Evolutionary conservation across 1,139 yeast genomes (phyloP), one percentile per base, ranked within the genome.

Genomic region (Suhomyces choctaworum): DNA sequence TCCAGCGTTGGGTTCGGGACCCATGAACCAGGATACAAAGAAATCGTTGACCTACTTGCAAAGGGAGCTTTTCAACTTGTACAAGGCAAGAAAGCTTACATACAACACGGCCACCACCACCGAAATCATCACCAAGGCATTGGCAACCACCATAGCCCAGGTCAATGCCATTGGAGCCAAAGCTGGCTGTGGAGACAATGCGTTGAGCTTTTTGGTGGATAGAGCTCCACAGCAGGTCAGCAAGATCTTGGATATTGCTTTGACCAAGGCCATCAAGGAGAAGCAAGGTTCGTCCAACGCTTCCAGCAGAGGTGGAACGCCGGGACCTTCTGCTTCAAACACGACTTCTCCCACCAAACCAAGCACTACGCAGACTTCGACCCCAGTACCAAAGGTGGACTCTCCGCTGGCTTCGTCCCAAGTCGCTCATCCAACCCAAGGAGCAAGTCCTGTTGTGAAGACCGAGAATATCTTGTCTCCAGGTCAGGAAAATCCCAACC

Each of bases 81-180:
- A 88, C 28, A 82, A 81, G 52, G 83, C 84, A 36, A 67, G 89
- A 42, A 81, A 78, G 44, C 72, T 83, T 46, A 56, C 73, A 2
- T 78, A 80, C 44, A 82, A 81, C 44, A 82, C 84, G 31, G 83
- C 80, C 21, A 79, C 85, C 2, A 83, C 88, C 25, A 83, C 92
- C 0, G 86, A 80, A 41, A 78, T 88, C 38, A 71, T 89, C 48
- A 88, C 96, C n/a, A 89, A 85, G 51, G 96, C 96, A 0, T 70
- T 89, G 48, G 96, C 96, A 3, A 85, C 90, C 63, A 90, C 96
- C 0, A 88, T 89, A 44, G 90, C 95, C 2, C 96, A 84, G 56
- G 90, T 84, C 4, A 82, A 85, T 42, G 86, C 84, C 45, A 90
- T 90, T 14, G 96, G 96, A 0, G 83, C 86, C 46, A 82, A 80